Evolutionary conservation across 2,329 filamentous ascomycete genomes (phyloP).

Genomic region (Fusarium pseudocircinatum): DNA sequence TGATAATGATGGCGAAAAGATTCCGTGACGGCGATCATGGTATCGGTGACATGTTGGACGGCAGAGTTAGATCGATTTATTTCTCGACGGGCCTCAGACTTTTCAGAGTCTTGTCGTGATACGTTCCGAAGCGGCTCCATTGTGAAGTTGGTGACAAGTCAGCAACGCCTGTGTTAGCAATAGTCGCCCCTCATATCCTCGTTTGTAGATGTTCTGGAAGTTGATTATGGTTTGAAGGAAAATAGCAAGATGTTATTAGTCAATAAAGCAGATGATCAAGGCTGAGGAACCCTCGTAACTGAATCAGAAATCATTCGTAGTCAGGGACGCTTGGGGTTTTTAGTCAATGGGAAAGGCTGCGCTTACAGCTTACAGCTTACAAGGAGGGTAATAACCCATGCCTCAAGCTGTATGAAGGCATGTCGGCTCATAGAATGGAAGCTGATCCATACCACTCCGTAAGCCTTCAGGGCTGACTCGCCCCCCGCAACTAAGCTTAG

Average conservation of each 20-base stretch:
- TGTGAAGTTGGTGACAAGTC: slow-evolving; percentile 19
- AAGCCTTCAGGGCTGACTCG: slow-evolving; percentile 30
- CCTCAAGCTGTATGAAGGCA: slow-evolving; percentile 6
- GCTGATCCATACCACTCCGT: slow-evolving; percentile 4
- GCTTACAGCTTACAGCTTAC: slow-evolving; percentile 20
- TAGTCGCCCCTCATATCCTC: slow-evolving; percentile 17
- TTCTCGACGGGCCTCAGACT: slow-evolving; percentile 36
- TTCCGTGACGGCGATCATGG: slow-evolving; percentile 42
- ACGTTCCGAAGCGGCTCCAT: slow-evolving; percentile 36
- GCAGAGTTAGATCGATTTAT: slow-evolving; percentile 24
- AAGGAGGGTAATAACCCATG: slow-evolving; percentile 6
- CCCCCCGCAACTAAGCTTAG: slow-evolving; percentile 16
- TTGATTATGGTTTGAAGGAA: background rate
- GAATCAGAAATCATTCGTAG: slow-evolving; percentile 12
- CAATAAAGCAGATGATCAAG: background rate
- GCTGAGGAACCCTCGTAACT: background rate
- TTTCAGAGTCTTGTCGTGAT: slow-evolving; percentile 33
- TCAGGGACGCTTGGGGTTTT: slow-evolving; percentile 15
- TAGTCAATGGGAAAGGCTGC: slow-evolving; percentile 2
- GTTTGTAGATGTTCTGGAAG: background rate
- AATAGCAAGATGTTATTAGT: background rate
- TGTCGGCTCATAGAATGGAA: slow-evolving; percentile 3
- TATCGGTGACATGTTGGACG: slow-evolving; percentile 35
- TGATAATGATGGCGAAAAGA: slow-evolving; percentile 41
- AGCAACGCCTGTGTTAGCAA: slow-evolving; percentile 22